These are phyloP conservation scores for Fusarium sp. DNA, from an alignment of 2,329 filamentous ascomycete species.

Conservation along the genomic window DNA sequence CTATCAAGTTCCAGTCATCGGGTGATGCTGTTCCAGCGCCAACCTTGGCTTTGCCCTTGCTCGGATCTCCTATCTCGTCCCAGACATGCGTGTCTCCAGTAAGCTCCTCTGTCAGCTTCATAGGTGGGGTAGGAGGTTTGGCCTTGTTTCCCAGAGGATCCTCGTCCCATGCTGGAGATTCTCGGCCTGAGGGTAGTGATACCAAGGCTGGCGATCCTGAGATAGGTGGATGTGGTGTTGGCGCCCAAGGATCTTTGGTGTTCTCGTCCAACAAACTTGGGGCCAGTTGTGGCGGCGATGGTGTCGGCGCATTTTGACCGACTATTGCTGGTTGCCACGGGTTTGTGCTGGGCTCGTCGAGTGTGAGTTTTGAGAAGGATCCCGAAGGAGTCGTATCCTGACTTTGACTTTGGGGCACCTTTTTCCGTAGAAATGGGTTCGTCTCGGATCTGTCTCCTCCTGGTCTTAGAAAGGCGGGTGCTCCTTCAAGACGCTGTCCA, in stretches of 20 bases:
- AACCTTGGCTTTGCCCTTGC: constrained; percentile 58
- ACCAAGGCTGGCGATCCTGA: constrained; percentile 50
- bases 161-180: constrained; percentile 55
- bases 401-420: constrained; percentile 47
- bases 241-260: constrained; percentile 45
- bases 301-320: constrained; percentile 31
- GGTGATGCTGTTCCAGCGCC: constrained; percentile 35
- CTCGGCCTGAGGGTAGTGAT: constrained; percentile 54
- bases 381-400: constrained; percentile 48
- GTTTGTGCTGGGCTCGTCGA: constrained; percentile 56
- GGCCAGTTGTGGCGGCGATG: constrained; percentile 12
- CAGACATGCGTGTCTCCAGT: constrained; percentile 61
- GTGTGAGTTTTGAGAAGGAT: constrained; percentile 56
- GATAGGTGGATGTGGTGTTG: constrained; percentile 44
- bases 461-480: constrained; percentile 51
- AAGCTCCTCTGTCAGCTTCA: constrained; percentile 50
- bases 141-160: constrained; percentile 45
- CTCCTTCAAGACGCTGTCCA: constrained; percentile 23
- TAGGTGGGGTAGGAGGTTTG: constrained; percentile 31
- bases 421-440: constrained; percentile 67
- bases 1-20: constrained; percentile 66
- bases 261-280: constrained; percentile 42
- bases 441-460: constrained; percentile 55
- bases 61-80: constrained; percentile 58
- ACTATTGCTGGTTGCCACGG: constrained; percentile 49